Evolutionary conservation across 2,329 filamentous ascomycete species (phyloP).

Genomic region (Pseudogymnoascus verrucosus): DNA sequence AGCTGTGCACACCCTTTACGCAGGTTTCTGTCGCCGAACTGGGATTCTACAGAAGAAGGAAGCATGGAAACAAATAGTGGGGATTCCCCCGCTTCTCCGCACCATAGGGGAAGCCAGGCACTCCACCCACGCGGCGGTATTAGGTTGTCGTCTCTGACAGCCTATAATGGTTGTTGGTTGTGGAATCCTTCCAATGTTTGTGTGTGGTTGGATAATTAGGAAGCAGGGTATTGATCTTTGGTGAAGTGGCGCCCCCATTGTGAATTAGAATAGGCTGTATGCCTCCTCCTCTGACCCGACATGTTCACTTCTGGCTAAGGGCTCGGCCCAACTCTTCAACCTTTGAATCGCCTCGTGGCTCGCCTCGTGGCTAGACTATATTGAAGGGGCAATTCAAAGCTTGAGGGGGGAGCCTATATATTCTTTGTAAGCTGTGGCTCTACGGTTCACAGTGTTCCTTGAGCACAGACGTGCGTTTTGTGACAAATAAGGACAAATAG

Average conservation of each 20-base stretch:
- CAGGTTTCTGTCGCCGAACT: neutral
- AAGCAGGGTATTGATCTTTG: neutral
- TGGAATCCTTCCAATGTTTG: neutral
- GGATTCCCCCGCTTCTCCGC: neutral
- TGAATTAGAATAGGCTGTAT: neutral
- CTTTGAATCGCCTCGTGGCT: neutral
- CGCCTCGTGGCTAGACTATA: neutral
- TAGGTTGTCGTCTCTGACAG: neutral
- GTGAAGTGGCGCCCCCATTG: neutral
- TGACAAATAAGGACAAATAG: neutral
- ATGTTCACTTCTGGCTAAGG: neutral
- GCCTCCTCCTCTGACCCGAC: neutral
- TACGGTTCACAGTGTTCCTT: too few relatives aligned
- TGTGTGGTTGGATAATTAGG: conserved; percentile 1
- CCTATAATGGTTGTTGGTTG: neutral
- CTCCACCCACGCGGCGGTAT: neutral
- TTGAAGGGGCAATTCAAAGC: neutral
- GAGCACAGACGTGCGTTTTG: too few relatives aligned
- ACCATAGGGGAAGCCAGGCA: neutral
- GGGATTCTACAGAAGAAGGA: neutral
- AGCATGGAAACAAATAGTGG: neutral
- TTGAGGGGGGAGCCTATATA: neutral
- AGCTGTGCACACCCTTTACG: neutral
- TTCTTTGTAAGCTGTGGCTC: too few relatives aligned
- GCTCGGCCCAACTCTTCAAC: neutral